Conservation (phyloP, 2,329 filamentous ascomycete genomes). For the Ophiostoma perfectum region DNA sequence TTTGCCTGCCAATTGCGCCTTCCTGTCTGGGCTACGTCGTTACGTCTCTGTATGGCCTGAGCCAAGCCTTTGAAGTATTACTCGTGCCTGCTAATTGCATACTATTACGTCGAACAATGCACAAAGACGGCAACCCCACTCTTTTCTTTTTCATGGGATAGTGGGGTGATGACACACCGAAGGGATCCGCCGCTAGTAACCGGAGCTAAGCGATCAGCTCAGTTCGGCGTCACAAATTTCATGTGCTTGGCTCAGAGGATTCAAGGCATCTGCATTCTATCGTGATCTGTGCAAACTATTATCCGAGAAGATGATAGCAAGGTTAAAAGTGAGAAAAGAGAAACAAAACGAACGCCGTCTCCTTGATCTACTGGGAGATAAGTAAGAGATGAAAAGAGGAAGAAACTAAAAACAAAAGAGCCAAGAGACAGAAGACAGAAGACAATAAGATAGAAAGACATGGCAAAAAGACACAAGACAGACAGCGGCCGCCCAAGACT, state of each 20-base stretch:
- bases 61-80: conserved; percentile 4
- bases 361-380: no score
- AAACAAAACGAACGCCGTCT: no score
- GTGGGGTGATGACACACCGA: neutral
- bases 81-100: no score
- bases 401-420: neutral
- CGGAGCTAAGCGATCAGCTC: neutral
- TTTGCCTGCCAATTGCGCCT: conserved; percentile 2
- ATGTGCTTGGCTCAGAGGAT: neutral
- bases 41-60: neutral
- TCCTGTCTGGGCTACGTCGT: neutral
- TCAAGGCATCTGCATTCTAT: neutral
- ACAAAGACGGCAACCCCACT: conserved; percentile 13
- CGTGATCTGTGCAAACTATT: neutral
- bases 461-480: neutral
- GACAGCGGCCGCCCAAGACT: neutral
- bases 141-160: neutral
- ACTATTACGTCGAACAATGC: no score
- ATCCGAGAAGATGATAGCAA: neutral
- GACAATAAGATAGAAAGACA: neutral
- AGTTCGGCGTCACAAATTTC: neutral
- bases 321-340: no score
- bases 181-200: neutral
- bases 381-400: neutral
- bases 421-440: no score